phyloP scores from a whole-genome alignment of 495 filamentous ascomycete genomes.

The Neurospora sublineolata region DNA sequence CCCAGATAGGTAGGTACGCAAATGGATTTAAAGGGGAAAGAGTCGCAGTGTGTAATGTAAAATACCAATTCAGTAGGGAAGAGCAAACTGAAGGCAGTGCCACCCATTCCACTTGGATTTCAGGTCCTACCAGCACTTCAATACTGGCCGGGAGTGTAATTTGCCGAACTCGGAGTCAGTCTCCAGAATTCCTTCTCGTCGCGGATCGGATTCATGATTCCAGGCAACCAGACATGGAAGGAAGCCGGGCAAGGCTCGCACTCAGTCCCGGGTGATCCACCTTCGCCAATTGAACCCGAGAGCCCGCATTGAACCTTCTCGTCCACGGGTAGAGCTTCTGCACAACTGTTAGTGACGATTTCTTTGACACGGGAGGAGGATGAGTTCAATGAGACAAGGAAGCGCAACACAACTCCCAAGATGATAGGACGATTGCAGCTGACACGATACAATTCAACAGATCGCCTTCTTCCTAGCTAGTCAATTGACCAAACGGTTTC shows the following conservation, averaged over 20 bases:
- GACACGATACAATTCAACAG: background rate
- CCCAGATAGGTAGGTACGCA: background rate
- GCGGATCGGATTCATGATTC: background rate
- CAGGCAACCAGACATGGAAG: background rate
- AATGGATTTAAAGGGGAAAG: background rate
- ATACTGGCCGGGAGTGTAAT: too few species aligned
- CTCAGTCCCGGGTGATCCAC: background rate
- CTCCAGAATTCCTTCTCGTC: background rate
- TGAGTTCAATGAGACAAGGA: background rate
- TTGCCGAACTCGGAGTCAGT: background rate
- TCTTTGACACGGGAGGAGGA: background rate
- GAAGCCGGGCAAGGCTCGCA: background rate
- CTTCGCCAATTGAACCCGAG: background rate
- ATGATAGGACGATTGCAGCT: background rate
- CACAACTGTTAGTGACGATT: background rate
- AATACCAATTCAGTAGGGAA: background rate
- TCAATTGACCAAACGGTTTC: background rate
- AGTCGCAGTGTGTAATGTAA: background rate
- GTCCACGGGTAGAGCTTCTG: background rate
- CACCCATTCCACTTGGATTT: background rate
- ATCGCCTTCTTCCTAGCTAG: background rate
- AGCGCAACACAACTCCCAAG: background rate
- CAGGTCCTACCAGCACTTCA: background rate
- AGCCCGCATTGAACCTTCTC: background rate
- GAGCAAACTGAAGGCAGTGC: background rate